These are phyloP conservation scores for Kodamaea kaohsiungensis DNA, from an alignment of 805 yeast genomes.

Conservation along the genomic window DNA sequence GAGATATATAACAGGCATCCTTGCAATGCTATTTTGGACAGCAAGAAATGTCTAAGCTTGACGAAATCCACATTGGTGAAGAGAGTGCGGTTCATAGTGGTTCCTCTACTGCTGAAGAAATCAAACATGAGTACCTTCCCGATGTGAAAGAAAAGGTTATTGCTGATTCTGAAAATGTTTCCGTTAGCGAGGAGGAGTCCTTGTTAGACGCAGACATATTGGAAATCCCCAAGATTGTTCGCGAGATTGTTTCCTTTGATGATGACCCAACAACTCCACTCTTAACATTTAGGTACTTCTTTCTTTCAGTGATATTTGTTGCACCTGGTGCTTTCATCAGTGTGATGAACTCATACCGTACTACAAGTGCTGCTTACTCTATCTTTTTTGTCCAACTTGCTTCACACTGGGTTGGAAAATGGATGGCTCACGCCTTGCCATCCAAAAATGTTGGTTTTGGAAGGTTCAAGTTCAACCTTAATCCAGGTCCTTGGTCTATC, in stretches of 20 bases:
- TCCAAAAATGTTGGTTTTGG: constrained; percentile 20
- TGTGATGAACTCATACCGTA: constrained; percentile 35
- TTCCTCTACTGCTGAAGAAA: background rate
- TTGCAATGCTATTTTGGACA: background rate
- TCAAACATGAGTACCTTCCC: constrained; percentile 6
- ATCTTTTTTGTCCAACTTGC: constrained; percentile 52
- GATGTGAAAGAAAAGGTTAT: constrained; percentile 9
- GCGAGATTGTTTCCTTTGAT: constrained; percentile 31
- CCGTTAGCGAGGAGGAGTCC: constrained; percentile 3
- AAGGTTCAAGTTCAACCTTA: constrained; percentile 33
- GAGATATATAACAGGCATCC: background rate
- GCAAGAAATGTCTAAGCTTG: background rate
- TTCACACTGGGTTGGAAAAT: constrained; percentile 47
- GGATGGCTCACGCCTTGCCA: constrained; percentile 45
- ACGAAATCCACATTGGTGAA: background rate
- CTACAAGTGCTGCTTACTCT: constrained; percentile 49
- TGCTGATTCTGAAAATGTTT: constrained; percentile 8
- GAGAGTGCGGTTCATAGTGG: background rate
- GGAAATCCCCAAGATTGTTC: constrained; percentile 30
- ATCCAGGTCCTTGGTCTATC: constrained; percentile 57
- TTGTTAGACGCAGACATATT: constrained; percentile 20
- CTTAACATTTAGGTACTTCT: constrained; percentile 36
- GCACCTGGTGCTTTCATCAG: constrained; percentile 43
- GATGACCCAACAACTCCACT: constrained; percentile 26
- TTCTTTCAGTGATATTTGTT: constrained; percentile 34